phyloP scores from a whole-genome alignment of 164 flowering plant genomes.

The grape (Vitis vinifera) region DNA sequence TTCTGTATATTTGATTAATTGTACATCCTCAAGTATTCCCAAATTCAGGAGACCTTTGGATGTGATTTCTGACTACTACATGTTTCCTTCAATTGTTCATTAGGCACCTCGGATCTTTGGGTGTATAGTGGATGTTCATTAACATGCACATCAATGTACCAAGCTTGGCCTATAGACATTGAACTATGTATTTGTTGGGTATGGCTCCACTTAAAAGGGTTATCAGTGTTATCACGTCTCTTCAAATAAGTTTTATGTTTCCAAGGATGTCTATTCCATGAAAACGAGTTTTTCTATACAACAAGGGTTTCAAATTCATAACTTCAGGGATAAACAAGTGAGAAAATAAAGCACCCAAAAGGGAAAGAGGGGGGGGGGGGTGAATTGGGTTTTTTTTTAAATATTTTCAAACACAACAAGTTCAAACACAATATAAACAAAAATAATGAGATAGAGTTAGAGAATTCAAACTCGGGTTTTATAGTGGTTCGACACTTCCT shows the following conservation, averaged over 20 bases:
- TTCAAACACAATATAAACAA: too few relatives aligned
- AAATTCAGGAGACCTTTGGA: slow-evolving; percentile 1
- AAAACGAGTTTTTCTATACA: not conserved
- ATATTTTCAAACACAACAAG: too few relatives aligned
- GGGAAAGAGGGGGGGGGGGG: too few relatives aligned
- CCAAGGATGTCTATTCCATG: slow-evolving; percentile 9
- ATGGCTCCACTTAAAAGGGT: slow-evolving; percentile 5
- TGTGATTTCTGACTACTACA: slow-evolving; percentile 1
- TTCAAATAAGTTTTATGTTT: slow-evolving; percentile 3
- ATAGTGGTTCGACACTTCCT: too few relatives aligned
- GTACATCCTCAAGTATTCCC: slow-evolving; percentile 1
- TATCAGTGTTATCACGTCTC: slow-evolving; percentile 5
- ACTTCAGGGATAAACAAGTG: slow-evolving; percentile 3
- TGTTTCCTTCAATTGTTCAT: not conserved
- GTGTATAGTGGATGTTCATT: not conserved
- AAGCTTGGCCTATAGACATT: not conserved
- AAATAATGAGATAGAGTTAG: too few relatives aligned
- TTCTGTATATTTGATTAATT: not conserved
- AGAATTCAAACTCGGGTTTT: too few relatives aligned
- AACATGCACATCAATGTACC: not conserved
- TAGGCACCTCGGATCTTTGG: slow-evolving; percentile 2
- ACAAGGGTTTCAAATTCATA: not conserved
- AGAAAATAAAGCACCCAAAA: too few relatives aligned
- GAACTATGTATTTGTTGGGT: slow-evolving; percentile 8
- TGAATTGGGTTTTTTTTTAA: too few relatives aligned